These are phyloP conservation scores for Barbatosphaeria neglecta DNA, from an alignment of 495 filamentous ascomycete species.

Conservation along the genomic window DNA sequence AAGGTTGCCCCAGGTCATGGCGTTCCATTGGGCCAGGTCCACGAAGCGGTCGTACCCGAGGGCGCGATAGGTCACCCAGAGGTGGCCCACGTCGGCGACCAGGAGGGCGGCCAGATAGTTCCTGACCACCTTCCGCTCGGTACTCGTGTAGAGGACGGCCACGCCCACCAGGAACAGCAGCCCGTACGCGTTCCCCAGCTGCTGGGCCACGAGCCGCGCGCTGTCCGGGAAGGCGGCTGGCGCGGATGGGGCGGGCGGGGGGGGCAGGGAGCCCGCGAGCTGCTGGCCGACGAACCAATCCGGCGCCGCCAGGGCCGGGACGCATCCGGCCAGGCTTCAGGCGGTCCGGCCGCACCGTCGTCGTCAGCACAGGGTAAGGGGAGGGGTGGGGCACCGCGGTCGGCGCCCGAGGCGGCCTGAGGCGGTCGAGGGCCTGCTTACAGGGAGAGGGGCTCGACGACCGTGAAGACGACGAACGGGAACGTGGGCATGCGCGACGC, in stretches of 20 bases:
- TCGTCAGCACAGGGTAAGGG: background rate
- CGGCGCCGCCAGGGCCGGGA: conserved; percentile 42
- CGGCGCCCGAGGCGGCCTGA: too few species aligned
- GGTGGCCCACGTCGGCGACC: conserved; percentile 57
- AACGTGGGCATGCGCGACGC: conserved; percentile 37
- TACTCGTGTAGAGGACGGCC: conserved; percentile 47
- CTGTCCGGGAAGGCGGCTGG: conserved; percentile 14
- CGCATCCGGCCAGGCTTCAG: conserved; percentile 41
- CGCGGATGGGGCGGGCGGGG: too few species aligned
- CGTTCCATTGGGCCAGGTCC: conserved; percentile 51
- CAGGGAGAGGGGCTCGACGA: conserved; percentile 60
- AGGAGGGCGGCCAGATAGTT: conserved; percentile 56
- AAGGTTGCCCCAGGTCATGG: conserved; percentile 64
- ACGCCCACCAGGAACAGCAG: conserved; percentile 53
- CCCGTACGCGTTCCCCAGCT: conserved; percentile 58
- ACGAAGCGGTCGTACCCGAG: conserved; percentile 44
- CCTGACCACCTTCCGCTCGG: conserved; percentile 51
- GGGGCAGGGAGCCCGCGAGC: too few species aligned
- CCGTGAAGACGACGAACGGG: conserved; percentile 43
- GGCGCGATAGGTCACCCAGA: conserved; percentile 48
- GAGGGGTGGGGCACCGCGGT: conserved; percentile 1
- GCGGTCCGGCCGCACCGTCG: background rate
- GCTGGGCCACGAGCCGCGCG: conserved; percentile 25
- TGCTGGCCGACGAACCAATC: conserved; percentile 51
- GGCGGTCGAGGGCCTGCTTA: conserved; percentile 21